Evolutionary conservation across 345 rosid species (phyloP), one percentile per base, ranked within the genome.

Genomic region (Nephelium lappaceum): DNA sequence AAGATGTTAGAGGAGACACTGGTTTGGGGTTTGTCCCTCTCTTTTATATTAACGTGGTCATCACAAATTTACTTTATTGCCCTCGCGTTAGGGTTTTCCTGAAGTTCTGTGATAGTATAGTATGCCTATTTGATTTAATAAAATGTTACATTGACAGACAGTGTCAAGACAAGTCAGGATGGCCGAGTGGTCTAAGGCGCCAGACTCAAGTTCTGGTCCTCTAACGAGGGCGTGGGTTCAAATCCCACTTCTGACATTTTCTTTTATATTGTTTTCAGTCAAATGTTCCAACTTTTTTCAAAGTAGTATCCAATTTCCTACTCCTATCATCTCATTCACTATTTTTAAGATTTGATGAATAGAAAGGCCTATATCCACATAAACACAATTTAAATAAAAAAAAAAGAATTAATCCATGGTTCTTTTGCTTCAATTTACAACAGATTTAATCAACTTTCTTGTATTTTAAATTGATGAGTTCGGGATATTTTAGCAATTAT

Each of bases 121-220:
- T 31, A n/a, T n/a, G n/a, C n/a, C n/a, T n/a, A 31, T 1, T 31
- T 31, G 3, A 4, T 5, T 18, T 55, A 55, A 58, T 6, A 8
- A 21, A 10, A 31, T 1, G 36, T 31, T 31, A 31, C 36, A 31
- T 31, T 31, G 36, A 31, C n/a, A n/a, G n/a, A n/a, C n/a, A n/a
- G n/a, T 31, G 36, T 31, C 36, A 31, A 31, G 3, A 31, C 1
- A 31, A 31, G 92, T 90, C 89, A 90, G 91, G 93, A 84, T 90
- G 91, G 92, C 94, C 92, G 91, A 89, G 94, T 86, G 93, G 93
- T 92, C 93, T 86, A 88, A 89, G 92, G 89, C 93, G 93, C 93
- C 90, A 88, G 93, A 89, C 97, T 89, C 92, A 88, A 92, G 93
- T 90, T 89, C 87, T 88, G 90, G 86, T 89, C 91, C 65, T 81